phyloP scores from a whole-genome alignment of 306 rosid genomes.

The Acacia acuminata region DNA sequence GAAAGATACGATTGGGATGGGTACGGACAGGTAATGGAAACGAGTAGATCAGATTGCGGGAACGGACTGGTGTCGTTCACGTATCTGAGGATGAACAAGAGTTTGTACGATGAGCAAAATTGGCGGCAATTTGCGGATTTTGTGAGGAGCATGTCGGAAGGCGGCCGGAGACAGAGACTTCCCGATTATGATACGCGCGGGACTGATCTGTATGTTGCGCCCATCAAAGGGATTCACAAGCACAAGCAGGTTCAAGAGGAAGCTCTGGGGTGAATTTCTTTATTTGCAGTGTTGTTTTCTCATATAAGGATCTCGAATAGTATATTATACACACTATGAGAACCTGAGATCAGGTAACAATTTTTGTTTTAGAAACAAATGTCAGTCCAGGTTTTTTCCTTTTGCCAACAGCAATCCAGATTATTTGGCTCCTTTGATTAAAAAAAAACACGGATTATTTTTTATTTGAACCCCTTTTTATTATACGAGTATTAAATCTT shows the following conservation, averaged over 20 bases:
- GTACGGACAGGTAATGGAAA: conserved; percentile 68
- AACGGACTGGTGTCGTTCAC: conserved; percentile 76
- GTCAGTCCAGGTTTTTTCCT: too few species aligned
- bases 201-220: conserved; percentile 68
- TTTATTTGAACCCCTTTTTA: too few species aligned
- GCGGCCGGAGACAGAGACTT: conserved; percentile 59
- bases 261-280: conserved; percentile 33
- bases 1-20: conserved; percentile 85
- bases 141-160: conserved; percentile 73
- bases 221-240: conserved; percentile 46
- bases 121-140: conserved; percentile 82
- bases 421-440: too few species aligned
- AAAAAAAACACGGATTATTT: too few species aligned
- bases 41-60: conserved; percentile 73
- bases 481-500: too few species aligned
- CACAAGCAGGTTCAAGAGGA: conserved; percentile 42
- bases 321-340: too few species aligned
- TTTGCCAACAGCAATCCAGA: too few species aligned
- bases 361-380: background rate
- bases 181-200: conserved; percentile 52
- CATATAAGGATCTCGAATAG: background rate
- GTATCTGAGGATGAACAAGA: conserved; percentile 84
- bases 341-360: background rate
- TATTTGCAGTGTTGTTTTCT: background rate
- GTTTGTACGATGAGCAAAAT: conserved; percentile 71